Evolutionary conservation across 306 rosid species (phyloP), one percentile per base, ranked within the genome.

Genomic region (Vigna hirtella): DNA sequence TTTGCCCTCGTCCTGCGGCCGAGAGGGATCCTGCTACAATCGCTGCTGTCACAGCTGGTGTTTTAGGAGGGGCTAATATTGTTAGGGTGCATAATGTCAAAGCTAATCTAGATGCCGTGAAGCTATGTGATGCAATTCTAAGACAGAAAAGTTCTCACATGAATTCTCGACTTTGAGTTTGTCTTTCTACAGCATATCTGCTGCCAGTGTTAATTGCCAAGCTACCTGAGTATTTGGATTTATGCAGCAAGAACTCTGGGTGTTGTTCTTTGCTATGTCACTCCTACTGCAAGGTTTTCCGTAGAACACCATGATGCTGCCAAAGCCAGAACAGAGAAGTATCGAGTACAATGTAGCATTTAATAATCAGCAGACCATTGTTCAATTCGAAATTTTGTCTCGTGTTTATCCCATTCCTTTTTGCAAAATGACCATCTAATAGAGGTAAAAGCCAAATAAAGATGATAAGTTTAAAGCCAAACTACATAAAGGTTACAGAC

Each of bases 11-110:
- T 9, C 52, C 88, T 1, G 91, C 96, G 1, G 79, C 36, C 0
- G 93, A 91, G 73, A 86, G 99, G 81, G 99, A 92, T 80, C 86
- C 96, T 4, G 98, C 98, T 71, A 91, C 98, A 3, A 72, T 92
- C 78, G 92, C 99, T 82, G 80, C 90, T 15, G 83, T 93, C 57
- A 86, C 96, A 6, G 78, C 87, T 11, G 81, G 89, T 38, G 86
- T 95, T 63, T 77, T 93, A 45, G 88, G 86, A 7, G 97, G 97
- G 64, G 99, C 97, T 47, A 89, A 95, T 81, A 91, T 95, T 50
- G 91, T 90, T 24, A 88, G 99, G 82, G 98, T 93, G 59, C 98
- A 93, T 81, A 95, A 95, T 73, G 90, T 95, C 40, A 88, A 89
- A 81, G 93, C 87, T 70, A 93, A 88, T 73, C 48, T 85, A 48